These are phyloP conservation scores for Zygosaccharomyces pseudobailii DNA, from an alignment of 1,139 yeast genomes.

Conservation along the genomic window DNA sequence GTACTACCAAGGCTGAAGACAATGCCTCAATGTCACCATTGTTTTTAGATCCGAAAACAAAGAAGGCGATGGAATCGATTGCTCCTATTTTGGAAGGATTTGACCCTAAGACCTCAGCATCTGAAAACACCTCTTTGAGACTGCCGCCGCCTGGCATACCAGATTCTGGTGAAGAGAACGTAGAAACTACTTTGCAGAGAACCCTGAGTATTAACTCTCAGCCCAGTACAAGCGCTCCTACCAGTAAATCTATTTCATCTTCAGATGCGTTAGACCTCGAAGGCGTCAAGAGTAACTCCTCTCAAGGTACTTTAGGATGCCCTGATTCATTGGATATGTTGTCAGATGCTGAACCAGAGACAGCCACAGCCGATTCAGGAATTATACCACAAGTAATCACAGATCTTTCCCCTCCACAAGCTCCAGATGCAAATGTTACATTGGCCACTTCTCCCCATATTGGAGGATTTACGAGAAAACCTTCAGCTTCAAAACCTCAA, in stretches of 20 bases:
- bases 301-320: constrained; percentile 2
- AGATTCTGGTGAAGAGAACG: constrained; percentile 23
- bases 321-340: constrained; percentile 2
- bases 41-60: constrained; percentile 33
- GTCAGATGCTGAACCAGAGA: constrained; percentile 9
- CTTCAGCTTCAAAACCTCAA: constrained; percentile 39
- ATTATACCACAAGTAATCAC: neutral
- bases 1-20: constrained; percentile 2
- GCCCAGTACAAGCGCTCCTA: constrained; percentile 11
- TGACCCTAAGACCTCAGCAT: constrained; percentile 65
- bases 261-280: constrained; percentile 10
- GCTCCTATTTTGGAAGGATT: constrained; percentile 73
- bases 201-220: constrained; percentile 24
- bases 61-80: constrained; percentile 67
- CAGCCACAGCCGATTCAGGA: constrained; percentile 6
- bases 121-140: constrained; percentile 43
- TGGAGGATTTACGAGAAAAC: constrained; percentile 31
- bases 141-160: constrained; percentile 36
- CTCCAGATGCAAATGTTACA: constrained; percentile 6
- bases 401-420: constrained; percentile 5
- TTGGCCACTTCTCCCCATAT: constrained; percentile 19
- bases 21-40: constrained; percentile 33
- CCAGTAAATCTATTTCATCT: constrained; percentile 13
- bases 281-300: constrained; percentile 4
- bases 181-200: constrained; percentile 25